These are phyloP conservation scores for Vigna angularis DNA, from an alignment of 306 rosid genomes.

Conservation along the genomic window DNA sequence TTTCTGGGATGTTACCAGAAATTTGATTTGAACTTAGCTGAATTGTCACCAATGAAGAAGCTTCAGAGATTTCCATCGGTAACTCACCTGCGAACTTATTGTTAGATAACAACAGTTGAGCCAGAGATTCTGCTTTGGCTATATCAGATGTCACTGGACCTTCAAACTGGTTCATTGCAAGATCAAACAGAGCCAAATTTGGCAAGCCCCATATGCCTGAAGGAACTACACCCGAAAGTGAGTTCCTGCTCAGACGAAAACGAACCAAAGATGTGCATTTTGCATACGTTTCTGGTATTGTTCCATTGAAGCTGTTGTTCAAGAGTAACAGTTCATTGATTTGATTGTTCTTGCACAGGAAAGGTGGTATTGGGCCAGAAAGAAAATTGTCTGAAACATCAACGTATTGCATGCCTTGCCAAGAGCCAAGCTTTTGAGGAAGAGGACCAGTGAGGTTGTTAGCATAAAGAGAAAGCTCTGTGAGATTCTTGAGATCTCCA, in stretches of 20 bases:
- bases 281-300: slow-evolving; percentile 71
- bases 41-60: slow-evolving; percentile 62
- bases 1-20: slow-evolving; percentile 68
- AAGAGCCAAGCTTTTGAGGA: slow-evolving; percentile 80
- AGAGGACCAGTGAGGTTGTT: slow-evolving; percentile 74
- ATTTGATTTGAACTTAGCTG: slow-evolving; percentile 63
- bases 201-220: slow-evolving; percentile 83
- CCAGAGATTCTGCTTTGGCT: slow-evolving; percentile 70
- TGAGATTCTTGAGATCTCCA: slow-evolving; percentile 63
- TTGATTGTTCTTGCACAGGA: slow-evolving; percentile 71
- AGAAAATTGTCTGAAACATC: slow-evolving; percentile 83
- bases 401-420: slow-evolving; percentile 55
- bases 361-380: slow-evolving; percentile 76
- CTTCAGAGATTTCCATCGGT: slow-evolving; percentile 63
- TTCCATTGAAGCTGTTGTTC: slow-evolving; percentile 77
- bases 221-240: slow-evolving; percentile 83
- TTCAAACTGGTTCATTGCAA: slow-evolving; percentile 72
- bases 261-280: slow-evolving; percentile 66
- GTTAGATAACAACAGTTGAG: slow-evolving; percentile 56
- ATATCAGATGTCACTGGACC: slow-evolving; percentile 72
- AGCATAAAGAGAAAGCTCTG: slow-evolving; percentile 58
- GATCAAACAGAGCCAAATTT: slow-evolving; percentile 55
- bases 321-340: slow-evolving; percentile 52
- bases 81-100: slow-evolving; percentile 78
- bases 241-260: slow-evolving; percentile 62